A percentile compares a stretch with the other conserved stretches of the same genome.
These are phyloP conservation scores for Trichoderma atroviride DNA, from an alignment of 2,329 filamentous ascomycete genomes.

Conservation along the genomic window DNA sequence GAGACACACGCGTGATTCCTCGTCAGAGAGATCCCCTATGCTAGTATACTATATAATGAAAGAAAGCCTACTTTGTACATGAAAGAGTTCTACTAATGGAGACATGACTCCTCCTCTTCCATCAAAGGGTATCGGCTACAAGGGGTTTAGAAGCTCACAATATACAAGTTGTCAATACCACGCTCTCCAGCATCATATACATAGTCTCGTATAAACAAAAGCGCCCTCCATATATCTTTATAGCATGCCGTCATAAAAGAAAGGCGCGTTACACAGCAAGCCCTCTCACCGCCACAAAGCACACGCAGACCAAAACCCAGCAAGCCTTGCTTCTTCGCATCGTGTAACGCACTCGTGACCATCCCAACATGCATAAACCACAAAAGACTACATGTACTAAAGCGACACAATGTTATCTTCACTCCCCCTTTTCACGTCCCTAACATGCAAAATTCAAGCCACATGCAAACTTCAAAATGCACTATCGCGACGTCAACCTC, in stretches of 20 bases:
- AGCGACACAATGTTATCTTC: neutral
- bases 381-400: neutral
- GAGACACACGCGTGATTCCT: too few relatives aligned
- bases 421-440: neutral
- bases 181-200: too few relatives aligned
- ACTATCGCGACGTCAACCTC: neutral
- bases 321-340: slow-evolving; percentile 9
- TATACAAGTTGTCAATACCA: too few relatives aligned
- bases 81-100: too few relatives aligned
- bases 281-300: neutral
- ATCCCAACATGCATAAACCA: neutral
- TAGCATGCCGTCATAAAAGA: neutral
- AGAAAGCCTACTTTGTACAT: too few relatives aligned
- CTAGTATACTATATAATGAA: too few relatives aligned
- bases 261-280: neutral
- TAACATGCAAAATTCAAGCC: neutral
- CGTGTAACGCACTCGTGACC: slow-evolving; percentile 14
- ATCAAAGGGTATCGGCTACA: neutral
- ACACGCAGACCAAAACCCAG: neutral
- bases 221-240: neutral
- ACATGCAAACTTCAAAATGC: neutral
- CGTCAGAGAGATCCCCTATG: neutral
- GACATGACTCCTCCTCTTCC: neutral
- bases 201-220: too few relatives aligned
- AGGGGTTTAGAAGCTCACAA: neutral